Conservation (phyloP, 805 yeast species). For the Candida qinlingensis region DNA sequence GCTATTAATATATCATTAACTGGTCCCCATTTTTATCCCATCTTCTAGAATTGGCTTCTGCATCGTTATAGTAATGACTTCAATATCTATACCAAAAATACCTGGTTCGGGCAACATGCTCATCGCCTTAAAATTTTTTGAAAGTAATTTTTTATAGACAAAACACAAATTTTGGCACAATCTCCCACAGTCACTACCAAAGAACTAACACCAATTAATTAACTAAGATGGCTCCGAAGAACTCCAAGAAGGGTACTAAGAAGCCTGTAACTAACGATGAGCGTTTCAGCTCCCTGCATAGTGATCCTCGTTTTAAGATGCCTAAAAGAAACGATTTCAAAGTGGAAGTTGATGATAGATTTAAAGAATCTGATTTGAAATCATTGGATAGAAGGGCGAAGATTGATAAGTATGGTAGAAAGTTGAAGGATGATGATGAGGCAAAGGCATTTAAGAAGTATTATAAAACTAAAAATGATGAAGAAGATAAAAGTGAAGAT, state of each 20-base stretch:
- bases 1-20: too few species aligned
- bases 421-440: conserved; percentile 40
- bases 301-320: conserved; percentile 82
- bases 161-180: not conserved
- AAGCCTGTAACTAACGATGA: conserved; percentile 48
- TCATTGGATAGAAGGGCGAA: conserved; percentile 52
- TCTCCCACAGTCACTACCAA: too few species aligned
- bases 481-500: conserved; percentile 35
- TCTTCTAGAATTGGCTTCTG: too few species aligned
- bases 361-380: conserved; percentile 55
- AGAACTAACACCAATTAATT: too few species aligned
- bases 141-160: not conserved
- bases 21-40: too few species aligned
- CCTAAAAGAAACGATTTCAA: conserved; percentile 67
- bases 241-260: conserved; percentile 4
- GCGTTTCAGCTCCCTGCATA: conserved; percentile 72
- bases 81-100: too few species aligned
- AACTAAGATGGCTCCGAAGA: conserved; percentile 7
- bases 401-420: conserved; percentile 87
- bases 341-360: conserved; percentile 81
- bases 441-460: conserved; percentile 28
- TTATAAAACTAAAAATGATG: conserved; percentile 40
- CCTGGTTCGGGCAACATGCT: conserved; percentile 5
- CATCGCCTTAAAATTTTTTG: conserved; percentile 5
- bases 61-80: too few species aligned